Base-by-base conservation (phyloP, 768 basidiomycete species). In the Hygrophorus russula region DNA sequence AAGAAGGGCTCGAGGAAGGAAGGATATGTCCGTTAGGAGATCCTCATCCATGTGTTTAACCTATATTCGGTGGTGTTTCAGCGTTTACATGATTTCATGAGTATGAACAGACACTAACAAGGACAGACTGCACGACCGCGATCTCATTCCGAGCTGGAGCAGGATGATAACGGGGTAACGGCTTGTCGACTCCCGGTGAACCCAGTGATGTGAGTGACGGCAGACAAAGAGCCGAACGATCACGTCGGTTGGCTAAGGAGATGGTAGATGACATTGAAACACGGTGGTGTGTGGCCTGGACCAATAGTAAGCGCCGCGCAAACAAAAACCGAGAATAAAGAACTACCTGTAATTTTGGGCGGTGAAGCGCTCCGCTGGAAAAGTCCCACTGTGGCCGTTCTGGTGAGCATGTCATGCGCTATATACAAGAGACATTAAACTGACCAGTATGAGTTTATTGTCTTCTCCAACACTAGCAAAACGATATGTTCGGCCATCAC, bases 401-500 rank as follows among this genome's bases (percentile, higher is more conserved):
- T 45, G 31, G 44, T 62, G 35, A 51, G 31, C 15, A 33, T 18
- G 2, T 14, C 20, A 20, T 3, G 3, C 9, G 31, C 41, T 46
- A 44, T n/a, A 45, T 33, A 29, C 4, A 46, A 13, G 44, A 17
- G 40, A 43, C 12, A 13, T 17, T 13, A 4, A 14, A 59, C 76
- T 42, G 57, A 92, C 92, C 51, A 98, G 56, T 35, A 96, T 85
- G 4, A 99, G 56, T 58, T 93, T 93, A 58, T 93, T 96, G 54
- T 99, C 96, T 59, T 98, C 94, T 13, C 92, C 96, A 2, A 97
- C 90, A 54, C 89, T 93, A 2, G 85, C 91, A 54, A 99, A 97
- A 6, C 94, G 76, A 56, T 97, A 94, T 33, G 90, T 89, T 28
- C 92, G 73, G 20, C 84, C 83, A 51, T 93, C 89, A 51, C 88